Conservation (phyloP, 2,329 filamentous ascomycete genomes). For the Graphiopsis chlorocephala region DNA sequence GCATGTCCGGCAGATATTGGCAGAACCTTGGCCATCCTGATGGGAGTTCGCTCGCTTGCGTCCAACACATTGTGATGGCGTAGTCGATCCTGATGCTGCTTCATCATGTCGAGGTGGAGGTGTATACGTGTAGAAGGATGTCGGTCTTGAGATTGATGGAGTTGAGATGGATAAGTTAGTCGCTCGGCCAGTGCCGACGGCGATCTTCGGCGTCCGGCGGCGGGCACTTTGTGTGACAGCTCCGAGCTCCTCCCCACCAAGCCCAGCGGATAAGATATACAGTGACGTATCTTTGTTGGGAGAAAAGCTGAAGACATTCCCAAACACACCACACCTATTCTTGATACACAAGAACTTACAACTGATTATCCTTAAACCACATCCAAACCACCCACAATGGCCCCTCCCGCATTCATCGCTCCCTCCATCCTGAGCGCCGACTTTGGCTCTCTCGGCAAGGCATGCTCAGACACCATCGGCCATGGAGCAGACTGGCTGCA, state of each 20-base stretch:
- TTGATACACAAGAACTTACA: neutral
- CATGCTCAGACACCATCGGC: conserved; percentile 80
- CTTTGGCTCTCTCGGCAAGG: conserved; percentile 83
- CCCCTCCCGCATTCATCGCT: conserved; percentile 88
- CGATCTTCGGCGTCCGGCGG: neutral
- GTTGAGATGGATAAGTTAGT: neutral
- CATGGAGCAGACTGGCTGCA: conserved; percentile 91
- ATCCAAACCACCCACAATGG: conserved; percentile 56
- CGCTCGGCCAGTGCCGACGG: neutral
- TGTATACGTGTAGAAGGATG: neutral
- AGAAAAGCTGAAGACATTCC: neutral
- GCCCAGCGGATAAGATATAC: neutral
- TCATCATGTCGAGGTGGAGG: neutral
- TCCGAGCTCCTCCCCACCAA: conserved; percentile 12
- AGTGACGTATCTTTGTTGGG: conserved; percentile 11
- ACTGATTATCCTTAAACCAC: neutral
- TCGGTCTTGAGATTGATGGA: neutral
- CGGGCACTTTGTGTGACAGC: neutral
- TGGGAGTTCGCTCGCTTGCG: neutral
- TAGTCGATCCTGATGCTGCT: neutral
- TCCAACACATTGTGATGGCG: neutral
- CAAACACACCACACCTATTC: neutral
- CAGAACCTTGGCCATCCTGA: neutral
- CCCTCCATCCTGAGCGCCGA: conserved; percentile 98
- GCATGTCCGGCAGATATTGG: neutral